Evolutionary conservation across 1,139 yeast genomes (phyloP).

Genomic region (Entelexis sorbosivorans): DNA sequence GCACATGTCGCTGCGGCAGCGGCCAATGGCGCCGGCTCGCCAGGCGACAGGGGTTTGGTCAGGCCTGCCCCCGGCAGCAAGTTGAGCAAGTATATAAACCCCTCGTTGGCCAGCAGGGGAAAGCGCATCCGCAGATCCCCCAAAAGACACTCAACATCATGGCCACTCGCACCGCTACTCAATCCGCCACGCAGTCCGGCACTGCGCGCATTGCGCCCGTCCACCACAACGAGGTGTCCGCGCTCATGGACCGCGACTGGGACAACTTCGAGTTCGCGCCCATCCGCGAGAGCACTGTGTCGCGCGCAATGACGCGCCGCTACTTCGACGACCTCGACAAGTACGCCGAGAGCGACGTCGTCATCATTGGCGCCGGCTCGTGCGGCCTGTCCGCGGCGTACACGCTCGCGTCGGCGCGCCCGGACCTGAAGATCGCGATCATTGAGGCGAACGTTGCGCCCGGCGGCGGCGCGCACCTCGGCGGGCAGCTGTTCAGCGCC

Average conservation of each 20-base stretch:
- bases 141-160: too few species aligned
- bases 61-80: neutral
- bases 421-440: conserved; percentile 64
- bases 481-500: conserved; percentile 70
- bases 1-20: neutral
- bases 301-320: conserved; percentile 74
- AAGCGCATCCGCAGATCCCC: too few species aligned
- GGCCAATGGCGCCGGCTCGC: neutral
- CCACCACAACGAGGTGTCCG: conserved; percentile 13
- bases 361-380: conserved; percentile 70
- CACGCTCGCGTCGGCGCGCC: conserved; percentile 60
- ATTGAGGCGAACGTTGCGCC: conserved; percentile 66
- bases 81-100: neutral
- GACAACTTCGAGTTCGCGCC: conserved; percentile 57
- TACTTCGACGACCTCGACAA: conserved; percentile 65
- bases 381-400: conserved; percentile 70
- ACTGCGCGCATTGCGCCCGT: conserved; percentile 13
- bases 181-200: neutral
- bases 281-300: conserved; percentile 66
- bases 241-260: conserved; percentile 40
- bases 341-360: conserved; percentile 64
- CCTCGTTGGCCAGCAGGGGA: too few species aligned
- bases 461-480: conserved; percentile 76
- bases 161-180: conserved; percentile 9
- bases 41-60: neutral